These are phyloP conservation scores for Infundibulicybe gibba DNA, from an alignment of 768 basidiomycete genomes.

Conservation along the genomic window DNA sequence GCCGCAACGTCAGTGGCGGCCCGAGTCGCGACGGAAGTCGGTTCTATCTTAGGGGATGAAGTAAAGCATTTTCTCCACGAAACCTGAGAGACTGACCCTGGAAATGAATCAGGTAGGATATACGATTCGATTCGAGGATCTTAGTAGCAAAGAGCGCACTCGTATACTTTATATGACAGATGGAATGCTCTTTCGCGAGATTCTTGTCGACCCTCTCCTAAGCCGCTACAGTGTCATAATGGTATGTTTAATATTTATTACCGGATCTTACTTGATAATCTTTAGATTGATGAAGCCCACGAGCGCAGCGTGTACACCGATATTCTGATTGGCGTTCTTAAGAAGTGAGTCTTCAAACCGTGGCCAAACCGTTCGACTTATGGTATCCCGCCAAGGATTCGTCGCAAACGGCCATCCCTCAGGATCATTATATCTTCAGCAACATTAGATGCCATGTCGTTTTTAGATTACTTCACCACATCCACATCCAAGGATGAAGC, in stretches of 20 bases:
- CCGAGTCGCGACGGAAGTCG: slow-evolving; percentile 91
- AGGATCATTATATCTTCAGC: slow-evolving; percentile 94
- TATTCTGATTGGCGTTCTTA: slow-evolving; percentile 83
- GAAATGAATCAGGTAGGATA: slow-evolving; percentile 79
- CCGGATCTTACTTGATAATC: neutral
- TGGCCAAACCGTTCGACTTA: neutral
- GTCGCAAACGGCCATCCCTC: slow-evolving; percentile 85
- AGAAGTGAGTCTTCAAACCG: slow-evolving; percentile 60
- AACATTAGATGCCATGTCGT: slow-evolving; percentile 88
- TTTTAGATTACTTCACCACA: slow-evolving; percentile 84
- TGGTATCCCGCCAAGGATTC: slow-evolving; percentile 55
- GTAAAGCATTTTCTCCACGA: slow-evolving; percentile 30
- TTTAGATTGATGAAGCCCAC: slow-evolving; percentile 94
- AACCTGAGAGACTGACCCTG: slow-evolving; percentile 16
- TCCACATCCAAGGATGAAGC: slow-evolving; percentile 64
- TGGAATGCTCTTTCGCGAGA: slow-evolving; percentile 96
- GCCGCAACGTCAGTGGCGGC: slow-evolving; percentile 93
- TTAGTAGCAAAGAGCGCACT: slow-evolving; percentile 80
- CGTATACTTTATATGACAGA: slow-evolving; percentile 96
- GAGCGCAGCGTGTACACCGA: slow-evolving; percentile 97
- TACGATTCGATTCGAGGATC: slow-evolving; percentile 94
- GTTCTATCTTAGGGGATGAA: slow-evolving; percentile 84
- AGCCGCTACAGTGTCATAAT: slow-evolving; percentile 95
- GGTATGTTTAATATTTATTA: slow-evolving; percentile 39
- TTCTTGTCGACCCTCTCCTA: slow-evolving; percentile 86